Evolutionary conservation across 345 rosid genomes (phyloP).

Genomic region (Arabidopsis thaliana): TAIR10.1 NC_003075.7:9784001-9784500

Average conservation of each 20-base stretch:
- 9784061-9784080: constrained; percentile 24
- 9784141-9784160: constrained; percentile 9
- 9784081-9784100: constrained; percentile 21
- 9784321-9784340: constrained; percentile 38
- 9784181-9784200: constrained; percentile 39
- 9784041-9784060: constrained; percentile 30
- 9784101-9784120: constrained; percentile 38
- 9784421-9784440: constrained; percentile 46
- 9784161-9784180: constrained; percentile 24
- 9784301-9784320: constrained; percentile 34
- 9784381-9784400: constrained; percentile 81
- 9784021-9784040: constrained; percentile 33
- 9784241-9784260: constrained; percentile 23
- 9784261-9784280: constrained; percentile 7
- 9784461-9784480: constrained; percentile 73
- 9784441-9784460: constrained; percentile 63
- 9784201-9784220: constrained; percentile 29
- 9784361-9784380: constrained; percentile 81
- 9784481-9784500: constrained; percentile 69
- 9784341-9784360: constrained; percentile 94
- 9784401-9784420: constrained; percentile 63
- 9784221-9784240: constrained; percentile 31
- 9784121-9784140: constrained; percentile 31
- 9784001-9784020: neutral
- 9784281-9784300: constrained; percentile 19